These are phyloP conservation scores for Wickerhamiella cacticola DNA, from an alignment of 805 yeast genomes.

Conservation along the genomic window DNA sequence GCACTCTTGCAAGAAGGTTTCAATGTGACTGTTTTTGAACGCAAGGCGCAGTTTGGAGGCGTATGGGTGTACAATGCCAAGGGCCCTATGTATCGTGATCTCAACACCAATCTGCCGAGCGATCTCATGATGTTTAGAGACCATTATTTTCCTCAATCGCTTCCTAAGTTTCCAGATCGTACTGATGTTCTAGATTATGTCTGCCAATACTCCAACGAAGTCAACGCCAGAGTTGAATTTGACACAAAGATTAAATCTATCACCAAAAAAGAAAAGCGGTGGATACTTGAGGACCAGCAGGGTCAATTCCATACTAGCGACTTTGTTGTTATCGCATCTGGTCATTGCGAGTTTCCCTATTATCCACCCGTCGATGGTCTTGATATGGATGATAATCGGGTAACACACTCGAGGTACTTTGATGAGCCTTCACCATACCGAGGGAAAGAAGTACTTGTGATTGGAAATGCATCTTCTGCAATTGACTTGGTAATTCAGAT, in stretches of 20 bases:
- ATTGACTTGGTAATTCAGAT: constrained; percentile 58
- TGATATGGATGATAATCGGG: constrained; percentile 33
- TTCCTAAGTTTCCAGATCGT: constrained; percentile 48
- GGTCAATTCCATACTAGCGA: constrained; percentile 32
- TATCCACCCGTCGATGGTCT: constrained; percentile 48
- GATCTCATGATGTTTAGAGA: constrained; percentile 54
- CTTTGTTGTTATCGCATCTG: constrained; percentile 52
- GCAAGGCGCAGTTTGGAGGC: constrained; percentile 55
- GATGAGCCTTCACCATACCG: constrained; percentile 36
- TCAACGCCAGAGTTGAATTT: constrained; percentile 33
- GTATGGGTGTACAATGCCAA: constrained; percentile 53
- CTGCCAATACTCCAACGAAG: constrained; percentile 38
- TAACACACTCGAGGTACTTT: constrained; percentile 48
- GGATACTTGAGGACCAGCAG: constrained; percentile 35
- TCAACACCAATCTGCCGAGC: constrained; percentile 60
- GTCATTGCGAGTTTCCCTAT: constrained; percentile 51
- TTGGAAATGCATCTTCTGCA: constrained; percentile 75
- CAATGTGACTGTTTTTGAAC: constrained; percentile 48
- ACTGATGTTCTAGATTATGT: constrained; percentile 51
- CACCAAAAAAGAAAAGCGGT: constrained; percentile 28
- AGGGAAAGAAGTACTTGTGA: constrained; percentile 42
- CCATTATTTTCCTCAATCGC: constrained; percentile 37
- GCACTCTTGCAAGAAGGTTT: constrained; percentile 46
- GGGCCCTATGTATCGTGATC: constrained; percentile 46
- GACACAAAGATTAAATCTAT: constrained; percentile 39